A percentile compares a stretch with the other conserved stretches of the same genome.
Conservation (phyloP, 129 eudicot genomes). For the Sambucus nigra region DNA sequence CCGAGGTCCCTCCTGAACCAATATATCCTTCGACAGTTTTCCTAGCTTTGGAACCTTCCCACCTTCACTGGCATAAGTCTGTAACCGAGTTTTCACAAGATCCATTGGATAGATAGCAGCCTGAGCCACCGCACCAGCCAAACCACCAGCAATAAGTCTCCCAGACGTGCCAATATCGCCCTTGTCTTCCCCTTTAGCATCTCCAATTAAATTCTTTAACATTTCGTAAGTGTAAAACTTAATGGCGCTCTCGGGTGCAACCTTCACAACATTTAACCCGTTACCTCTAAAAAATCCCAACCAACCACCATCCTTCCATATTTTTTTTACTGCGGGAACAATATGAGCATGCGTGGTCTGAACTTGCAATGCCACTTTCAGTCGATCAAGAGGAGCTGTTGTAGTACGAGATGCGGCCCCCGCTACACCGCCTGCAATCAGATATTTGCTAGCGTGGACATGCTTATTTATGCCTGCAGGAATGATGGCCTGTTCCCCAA, state of each 20-base stretch:
- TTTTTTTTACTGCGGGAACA: slow-evolving; percentile 41
- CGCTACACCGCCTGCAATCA: slow-evolving; percentile 91
- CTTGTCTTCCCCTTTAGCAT: slow-evolving; percentile 36
- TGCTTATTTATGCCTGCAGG: slow-evolving; percentile 85
- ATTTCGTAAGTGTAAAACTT: slow-evolving; percentile 79
- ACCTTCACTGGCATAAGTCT: slow-evolving; percentile 44
- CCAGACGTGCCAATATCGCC: slow-evolving; percentile 68
- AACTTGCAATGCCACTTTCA: slow-evolving; percentile 72
- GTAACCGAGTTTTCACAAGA: slow-evolving; percentile 87
- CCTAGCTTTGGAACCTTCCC: slow-evolving; percentile 63
- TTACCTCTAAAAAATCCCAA: slow-evolving; percentile 79
- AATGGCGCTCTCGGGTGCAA: slow-evolving; percentile 96
- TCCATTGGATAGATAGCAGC: slow-evolving; percentile 91
- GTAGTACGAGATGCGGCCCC: slow-evolving; percentile 96
- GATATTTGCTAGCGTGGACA: slow-evolving; percentile 64
- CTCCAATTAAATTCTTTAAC: slow-evolving; percentile 54
- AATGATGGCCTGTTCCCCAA: slow-evolving; percentile 90
- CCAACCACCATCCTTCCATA: slow-evolving; percentile 74
- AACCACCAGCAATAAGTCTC: slow-evolving; percentile 75
- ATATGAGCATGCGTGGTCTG: slow-evolving; percentile 59
- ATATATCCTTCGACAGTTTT: slow-evolving; percentile 65
- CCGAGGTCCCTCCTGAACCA: slow-evolving; percentile 87
- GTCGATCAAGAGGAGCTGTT: slow-evolving; percentile 94
- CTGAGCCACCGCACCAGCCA: slow-evolving; percentile 95
- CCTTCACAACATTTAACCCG: slow-evolving; percentile 79